These are phyloP conservation scores for Cutaneotrichosporon daszewskae DNA, from an alignment of 1,284 basidiomycete species.

Conservation along the genomic window DNA sequence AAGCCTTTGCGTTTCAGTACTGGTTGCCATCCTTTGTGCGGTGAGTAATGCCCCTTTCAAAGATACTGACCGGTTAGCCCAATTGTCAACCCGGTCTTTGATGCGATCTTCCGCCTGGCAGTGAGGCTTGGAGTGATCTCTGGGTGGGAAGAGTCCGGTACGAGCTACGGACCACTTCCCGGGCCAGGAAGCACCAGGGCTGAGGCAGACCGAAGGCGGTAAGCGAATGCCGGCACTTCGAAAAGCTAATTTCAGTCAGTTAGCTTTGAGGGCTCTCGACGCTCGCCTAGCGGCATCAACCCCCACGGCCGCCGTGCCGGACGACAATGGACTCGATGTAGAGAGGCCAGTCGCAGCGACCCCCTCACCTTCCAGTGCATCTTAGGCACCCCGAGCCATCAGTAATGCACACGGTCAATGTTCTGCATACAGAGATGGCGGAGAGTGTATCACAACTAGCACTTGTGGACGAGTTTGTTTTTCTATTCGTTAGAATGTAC, in stretches of 20 bases:
- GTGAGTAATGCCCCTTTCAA: constrained; percentile 52
- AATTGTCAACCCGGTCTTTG: constrained; percentile 60
- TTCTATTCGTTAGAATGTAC: neutral
- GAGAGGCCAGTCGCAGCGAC: neutral
- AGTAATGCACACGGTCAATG: no score
- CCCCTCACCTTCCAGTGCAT: neutral
- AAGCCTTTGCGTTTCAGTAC: constrained; percentile 89
- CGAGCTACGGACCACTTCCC: constrained; percentile 58
- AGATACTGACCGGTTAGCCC: constrained; percentile 49
- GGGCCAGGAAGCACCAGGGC: constrained; percentile 79
- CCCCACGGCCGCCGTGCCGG: neutral
- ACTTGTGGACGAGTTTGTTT: neutral
- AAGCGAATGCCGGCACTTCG: constrained; percentile 25
- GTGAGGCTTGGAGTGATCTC: constrained; percentile 64
- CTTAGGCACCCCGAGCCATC: no score
- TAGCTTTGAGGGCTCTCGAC: constrained; percentile 93
- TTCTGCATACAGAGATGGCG: no score
- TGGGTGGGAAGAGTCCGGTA: constrained; percentile 69
- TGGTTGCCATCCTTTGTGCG: constrained; percentile 96
- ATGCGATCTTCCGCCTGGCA: constrained; percentile 60
- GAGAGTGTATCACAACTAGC: no score
- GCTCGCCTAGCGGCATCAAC: constrained; percentile 64
- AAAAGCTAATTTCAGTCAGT: constrained; percentile 55
- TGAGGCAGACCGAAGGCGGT: constrained; percentile 88
- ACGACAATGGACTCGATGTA: neutral